These are phyloP conservation scores for Harringtonia lauricola DNA, from an alignment of 2,329 filamentous ascomycete genomes.

Conservation along the genomic window DNA sequence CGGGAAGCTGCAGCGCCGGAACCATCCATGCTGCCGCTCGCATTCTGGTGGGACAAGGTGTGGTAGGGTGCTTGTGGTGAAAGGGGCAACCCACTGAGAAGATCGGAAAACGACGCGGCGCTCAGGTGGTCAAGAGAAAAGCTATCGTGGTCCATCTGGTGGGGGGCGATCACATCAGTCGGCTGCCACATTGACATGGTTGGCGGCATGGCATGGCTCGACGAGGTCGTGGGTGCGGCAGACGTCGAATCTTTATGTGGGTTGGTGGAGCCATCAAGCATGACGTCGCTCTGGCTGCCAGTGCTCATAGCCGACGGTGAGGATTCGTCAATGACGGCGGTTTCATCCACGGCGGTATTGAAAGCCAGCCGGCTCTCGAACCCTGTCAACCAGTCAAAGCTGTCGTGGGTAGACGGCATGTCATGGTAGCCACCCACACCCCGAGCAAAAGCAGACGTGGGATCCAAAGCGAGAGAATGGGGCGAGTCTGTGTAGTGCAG, in stretches of 20 bases:
- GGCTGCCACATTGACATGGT: constrained; percentile 53
- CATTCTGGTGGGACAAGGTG: constrained; percentile 36
- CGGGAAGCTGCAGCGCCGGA: neutral
- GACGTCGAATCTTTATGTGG: constrained; percentile 22
- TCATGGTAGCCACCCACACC: constrained; percentile 16
- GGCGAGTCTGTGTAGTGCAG: constrained; percentile 74
- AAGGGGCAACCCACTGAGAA: constrained; percentile 58
- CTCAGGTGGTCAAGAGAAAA: constrained; percentile 70
- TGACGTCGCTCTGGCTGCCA: constrained; percentile 84
- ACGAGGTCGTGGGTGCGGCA: constrained; percentile 35
- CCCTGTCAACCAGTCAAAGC: constrained; percentile 71
- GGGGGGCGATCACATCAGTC: constrained; percentile 52
- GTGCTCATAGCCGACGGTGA: constrained; percentile 95
- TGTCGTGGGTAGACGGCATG: constrained; percentile 41
- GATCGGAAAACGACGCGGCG: constrained; percentile 65
- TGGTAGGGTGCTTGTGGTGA: constrained; percentile 67
- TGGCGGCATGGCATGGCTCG: constrained; percentile 12
- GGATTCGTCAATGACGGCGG: constrained; percentile 70
- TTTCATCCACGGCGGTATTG: constrained; percentile 50
- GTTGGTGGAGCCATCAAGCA: constrained; percentile 72
- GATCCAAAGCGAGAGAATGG: constrained; percentile 53
- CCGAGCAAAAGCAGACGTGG: constrained; percentile 25
- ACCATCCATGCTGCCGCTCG: constrained; percentile 35
- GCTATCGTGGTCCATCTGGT: constrained; percentile 53
- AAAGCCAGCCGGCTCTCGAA: constrained; percentile 71